Conservation (phyloP, 78 protist species). For the Cavenderia fasciculata region DNA sequence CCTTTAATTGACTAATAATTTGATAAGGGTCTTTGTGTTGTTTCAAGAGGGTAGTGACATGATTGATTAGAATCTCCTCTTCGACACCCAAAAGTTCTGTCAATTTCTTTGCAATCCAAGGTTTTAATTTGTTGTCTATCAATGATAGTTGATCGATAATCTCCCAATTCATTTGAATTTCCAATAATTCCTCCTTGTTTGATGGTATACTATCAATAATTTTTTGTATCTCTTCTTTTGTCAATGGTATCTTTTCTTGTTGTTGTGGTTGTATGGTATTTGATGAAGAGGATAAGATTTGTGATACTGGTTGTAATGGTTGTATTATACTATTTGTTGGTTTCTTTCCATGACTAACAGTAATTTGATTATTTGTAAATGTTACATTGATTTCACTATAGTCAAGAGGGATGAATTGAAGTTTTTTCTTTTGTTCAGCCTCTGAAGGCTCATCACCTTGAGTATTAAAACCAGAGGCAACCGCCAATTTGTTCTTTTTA, state of each 20-base stretch:
- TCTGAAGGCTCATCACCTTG: conserved; percentile 22
- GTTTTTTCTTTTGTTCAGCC: conserved; percentile 12
- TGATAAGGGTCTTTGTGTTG: neutral
- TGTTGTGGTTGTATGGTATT: conserved; percentile 15
- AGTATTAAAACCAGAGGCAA: conserved; percentile 3
- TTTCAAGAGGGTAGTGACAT: conserved; percentile 22
- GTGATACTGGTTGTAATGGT: neutral
- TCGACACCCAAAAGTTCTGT: conserved; percentile 57
- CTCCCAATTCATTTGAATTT: conserved; percentile 39
- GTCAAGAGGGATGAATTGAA: conserved; percentile 31
- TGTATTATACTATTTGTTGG: neutral
- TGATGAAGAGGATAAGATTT: neutral
- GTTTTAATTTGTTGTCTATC: conserved; percentile 31
- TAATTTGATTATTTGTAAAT: no score
- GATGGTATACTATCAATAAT: conserved; percentile 18
- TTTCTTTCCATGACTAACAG: neutral
- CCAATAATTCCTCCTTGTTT: conserved; percentile 42
- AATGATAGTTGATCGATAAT: conserved; percentile 21
- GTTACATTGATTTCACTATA: conserved; percentile 27
- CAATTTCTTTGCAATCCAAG: conserved; percentile 56
- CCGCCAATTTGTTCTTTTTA: neutral
- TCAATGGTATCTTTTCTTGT: neutral
- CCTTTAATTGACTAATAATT: conserved; percentile 27
- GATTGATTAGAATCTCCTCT: conserved; percentile 31
- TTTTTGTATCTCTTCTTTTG: conserved; percentile 16